Evolutionary conservation across 768 basidiomycete species (phyloP), one percentile per base, ranked within the genome.

Genomic region (Sutorius australiensis): DNA sequence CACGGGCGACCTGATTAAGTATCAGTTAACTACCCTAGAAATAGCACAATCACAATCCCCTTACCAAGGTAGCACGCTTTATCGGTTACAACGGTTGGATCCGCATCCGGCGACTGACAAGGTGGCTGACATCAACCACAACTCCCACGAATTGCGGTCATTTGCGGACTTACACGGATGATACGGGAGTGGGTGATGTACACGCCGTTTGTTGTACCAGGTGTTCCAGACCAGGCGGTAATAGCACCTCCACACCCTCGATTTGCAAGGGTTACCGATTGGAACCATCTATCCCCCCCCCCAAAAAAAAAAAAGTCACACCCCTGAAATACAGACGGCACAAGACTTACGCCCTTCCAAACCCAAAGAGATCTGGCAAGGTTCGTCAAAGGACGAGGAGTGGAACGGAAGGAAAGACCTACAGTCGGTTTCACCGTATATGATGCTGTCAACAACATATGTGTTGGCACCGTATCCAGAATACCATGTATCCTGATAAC

Each of bases 401-500:
- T 32, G 28, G 19, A 16, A 31, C 19, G 9, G 19, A 32, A 44
- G 19, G 21, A 24, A 17, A 53, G 42, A 67, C 77, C 58, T 55
- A 82, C 83, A 87, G 58, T 87, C 85, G 0, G 80, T 83, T 60
- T 80, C 73, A 5, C 86, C 85, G 50, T 75, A 83, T 24, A 87
- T 75, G 14, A 80, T 77, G 53, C 83, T 83, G 46, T 84, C 84
- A 6, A 78, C 74, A 10, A 79, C 80, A 62, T 81, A 84, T 0
- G 82, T 82, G 63, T 76, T 80, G 5, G 73, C 79, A 45, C 77
- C 83, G 2, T 74, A 68, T 0, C 85, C 85, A 0, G 82, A 80
- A 59, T 81, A 84, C 78, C 81, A 83, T 0, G 85, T 86, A 51
- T 65, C 66, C 24, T 60, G 56, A 10, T 3, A 48, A 46, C 63